These are phyloP conservation scores for Trametopsis cervina DNA, from an alignment of 768 basidiomycete genomes.

Conservation along the genomic window DNA sequence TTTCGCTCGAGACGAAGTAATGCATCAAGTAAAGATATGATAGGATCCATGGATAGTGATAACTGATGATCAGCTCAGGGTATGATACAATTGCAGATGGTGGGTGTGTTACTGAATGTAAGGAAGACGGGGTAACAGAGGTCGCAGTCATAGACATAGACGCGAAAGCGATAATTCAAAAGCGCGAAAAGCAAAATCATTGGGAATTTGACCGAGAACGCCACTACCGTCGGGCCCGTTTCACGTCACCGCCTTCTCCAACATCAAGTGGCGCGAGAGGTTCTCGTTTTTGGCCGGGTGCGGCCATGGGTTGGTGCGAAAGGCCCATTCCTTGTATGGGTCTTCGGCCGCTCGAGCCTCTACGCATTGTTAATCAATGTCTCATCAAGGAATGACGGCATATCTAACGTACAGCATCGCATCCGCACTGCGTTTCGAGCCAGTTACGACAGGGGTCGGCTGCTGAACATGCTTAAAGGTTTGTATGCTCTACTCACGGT, in stretches of 20 bases:
- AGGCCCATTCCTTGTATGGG: conserved; percentile 15
- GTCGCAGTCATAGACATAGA: no score
- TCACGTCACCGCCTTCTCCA: conserved; percentile 9
- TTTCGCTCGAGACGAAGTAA: no score
- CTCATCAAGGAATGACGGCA: neutral
- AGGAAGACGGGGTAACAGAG: no score
- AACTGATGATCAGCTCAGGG: no score
- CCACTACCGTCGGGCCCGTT: conserved; percentile 9
- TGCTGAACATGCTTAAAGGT: neutral
- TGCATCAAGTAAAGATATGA: no score
- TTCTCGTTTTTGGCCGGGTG: neutral
- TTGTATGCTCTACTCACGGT: neutral
- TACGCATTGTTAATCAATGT: no score
- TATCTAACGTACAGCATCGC: conserved; percentile 9
- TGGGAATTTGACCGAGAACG: no score
- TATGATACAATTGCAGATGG: no score
- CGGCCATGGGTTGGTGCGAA: conserved; percentile 1
- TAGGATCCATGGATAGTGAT: no score
- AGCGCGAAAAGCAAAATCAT: no score
- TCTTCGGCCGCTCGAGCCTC: neutral
- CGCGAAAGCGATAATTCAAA: no score
- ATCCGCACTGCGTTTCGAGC: conserved; percentile 12
- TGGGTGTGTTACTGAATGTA: no score
- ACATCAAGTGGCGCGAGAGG: conserved; percentile 6
- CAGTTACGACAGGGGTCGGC: neutral